Evolutionary conservation across 2,329 filamentous ascomycete species (phyloP).

Genomic region (Triangularia setosa): DNA sequence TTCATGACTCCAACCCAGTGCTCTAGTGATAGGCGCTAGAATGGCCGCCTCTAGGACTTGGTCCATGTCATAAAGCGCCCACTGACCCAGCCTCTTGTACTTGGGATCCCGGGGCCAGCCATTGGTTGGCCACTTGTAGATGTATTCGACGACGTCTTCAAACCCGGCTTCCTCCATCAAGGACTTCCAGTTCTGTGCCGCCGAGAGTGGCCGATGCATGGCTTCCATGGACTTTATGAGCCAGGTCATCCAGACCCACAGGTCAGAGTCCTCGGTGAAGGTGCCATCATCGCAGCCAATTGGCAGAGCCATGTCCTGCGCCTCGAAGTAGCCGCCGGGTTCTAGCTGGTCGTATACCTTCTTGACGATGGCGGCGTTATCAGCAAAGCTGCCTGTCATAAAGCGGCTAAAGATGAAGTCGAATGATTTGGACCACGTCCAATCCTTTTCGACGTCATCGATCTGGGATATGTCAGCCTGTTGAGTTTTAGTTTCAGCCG

Average conservation of each 20-base stretch:
- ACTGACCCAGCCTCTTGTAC: slow-evolving; percentile 27
- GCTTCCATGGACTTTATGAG: slow-evolving; percentile 10
- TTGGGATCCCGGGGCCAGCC: slow-evolving; percentile 28
- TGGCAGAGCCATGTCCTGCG: slow-evolving; percentile 17
- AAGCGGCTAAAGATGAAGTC: slow-evolving; percentile 21
- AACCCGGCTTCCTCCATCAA: slow-evolving; percentile 27
- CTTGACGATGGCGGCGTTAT: slow-evolving; percentile 12
- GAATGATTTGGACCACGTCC: slow-evolving; percentile 20
- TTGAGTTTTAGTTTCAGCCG: background rate
- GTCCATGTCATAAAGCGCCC: slow-evolving; percentile 25
- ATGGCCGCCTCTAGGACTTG: slow-evolving; percentile 26
- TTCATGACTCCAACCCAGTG: slow-evolving; percentile 27
- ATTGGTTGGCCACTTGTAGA: slow-evolving; percentile 30
- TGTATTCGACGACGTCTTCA: slow-evolving; percentile 25
- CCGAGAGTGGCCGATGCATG: slow-evolving; percentile 10
- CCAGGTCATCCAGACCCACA: slow-evolving; percentile 5
- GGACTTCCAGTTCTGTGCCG: slow-evolving; percentile 7
- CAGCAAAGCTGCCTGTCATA: slow-evolving; percentile 18
- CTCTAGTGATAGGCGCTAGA: slow-evolving; percentile 28
- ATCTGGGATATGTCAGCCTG: slow-evolving; percentile 2
- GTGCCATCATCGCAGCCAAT: slow-evolving; percentile 21
- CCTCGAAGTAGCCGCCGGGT: slow-evolving; percentile 23
- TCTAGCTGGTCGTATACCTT: slow-evolving; percentile 20
- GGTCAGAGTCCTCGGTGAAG: slow-evolving; percentile 12
- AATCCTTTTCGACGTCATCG: slow-evolving; percentile 23